phyloP scores from a whole-genome alignment of 805 yeast species.

The Saccharomycodes ludwigii region DNA sequence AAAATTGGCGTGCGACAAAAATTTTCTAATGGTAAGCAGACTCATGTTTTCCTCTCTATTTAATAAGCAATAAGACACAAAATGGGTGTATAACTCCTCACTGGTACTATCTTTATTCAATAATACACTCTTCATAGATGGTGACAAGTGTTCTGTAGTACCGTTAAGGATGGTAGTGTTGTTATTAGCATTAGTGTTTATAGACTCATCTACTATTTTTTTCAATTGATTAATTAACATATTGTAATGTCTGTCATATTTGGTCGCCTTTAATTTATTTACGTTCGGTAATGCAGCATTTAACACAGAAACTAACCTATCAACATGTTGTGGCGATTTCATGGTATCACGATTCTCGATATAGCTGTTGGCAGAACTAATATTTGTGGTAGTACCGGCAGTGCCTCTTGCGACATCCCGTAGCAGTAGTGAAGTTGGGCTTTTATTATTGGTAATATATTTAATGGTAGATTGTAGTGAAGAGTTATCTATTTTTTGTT shows the following conservation, averaged over 20 bases:
- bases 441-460: neutral
- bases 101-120: too few relatives aligned
- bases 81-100: too few relatives aligned
- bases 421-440: neutral
- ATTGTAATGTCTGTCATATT: conserved; percentile 19
- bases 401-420: too few relatives aligned
- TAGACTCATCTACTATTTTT: conserved; percentile 11
- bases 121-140: neutral
- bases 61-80: too few relatives aligned
- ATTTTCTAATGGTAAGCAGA: too few relatives aligned
- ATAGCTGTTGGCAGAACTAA: too few relatives aligned
- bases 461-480: neutral
- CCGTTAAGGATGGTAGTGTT: neutral
- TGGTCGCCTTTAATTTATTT: conserved; percentile 9
- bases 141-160: neutral
- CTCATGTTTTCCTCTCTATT: too few relatives aligned
- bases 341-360: neutral
- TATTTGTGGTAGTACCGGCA: too few relatives aligned
- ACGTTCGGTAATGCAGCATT: conserved; percentile 19
- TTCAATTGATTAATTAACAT: conserved; percentile 16
- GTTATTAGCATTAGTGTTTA: neutral
- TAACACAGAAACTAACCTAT: conserved; percentile 15
- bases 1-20: too few relatives aligned
- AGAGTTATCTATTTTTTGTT: too few relatives aligned
- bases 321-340: conserved; percentile 11